These are phyloP conservation scores for Diaporthe ampelina DNA, from an alignment of 2,329 filamentous ascomycete species.

Conservation along the genomic window DNA sequence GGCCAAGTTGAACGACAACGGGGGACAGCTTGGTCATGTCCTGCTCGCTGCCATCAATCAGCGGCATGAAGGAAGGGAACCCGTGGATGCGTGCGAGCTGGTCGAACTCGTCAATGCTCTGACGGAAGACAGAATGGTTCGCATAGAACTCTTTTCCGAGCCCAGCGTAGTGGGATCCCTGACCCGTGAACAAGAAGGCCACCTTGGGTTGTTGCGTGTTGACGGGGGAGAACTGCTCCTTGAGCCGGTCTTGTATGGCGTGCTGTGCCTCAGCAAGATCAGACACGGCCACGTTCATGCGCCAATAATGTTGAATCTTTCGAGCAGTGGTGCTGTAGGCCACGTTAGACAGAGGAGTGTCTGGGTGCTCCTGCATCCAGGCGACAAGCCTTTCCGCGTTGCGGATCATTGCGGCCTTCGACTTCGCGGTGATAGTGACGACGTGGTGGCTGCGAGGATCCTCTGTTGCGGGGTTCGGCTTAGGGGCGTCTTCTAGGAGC, in stretches of 20 bases:
- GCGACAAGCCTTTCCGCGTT: conserved; percentile 69
- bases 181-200: conserved; percentile 69
- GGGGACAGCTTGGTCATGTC: conserved; percentile 63
- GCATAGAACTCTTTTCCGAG: conserved; percentile 66
- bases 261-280: conserved; percentile 58
- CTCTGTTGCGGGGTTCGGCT: conserved; percentile 46
- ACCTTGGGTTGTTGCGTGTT: conserved; percentile 61
- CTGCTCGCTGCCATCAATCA: conserved; percentile 60
- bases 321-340: conserved; percentile 79
- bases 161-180: conserved; percentile 67
- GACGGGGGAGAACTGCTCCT: conserved; percentile 60
- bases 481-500: conserved; percentile 73
- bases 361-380: conserved; percentile 66
- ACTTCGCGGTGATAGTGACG: conserved; percentile 71
- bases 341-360: conserved; percentile 68
- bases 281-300: conserved; percentile 62
- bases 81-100: conserved; percentile 63
- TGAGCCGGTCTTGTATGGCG: conserved; percentile 57
- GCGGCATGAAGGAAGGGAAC: conserved; percentile 69
- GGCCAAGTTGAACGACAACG: conserved; percentile 66
- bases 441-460: conserved; percentile 71
- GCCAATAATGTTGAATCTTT: conserved; percentile 71
- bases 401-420: conserved; percentile 67
- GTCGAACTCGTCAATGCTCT: conserved; percentile 70
- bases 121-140: conserved; percentile 61